phyloP scores from a whole-genome alignment of 2,329 filamentous ascomycete species.

The Emergomyces orientalis region DNA sequence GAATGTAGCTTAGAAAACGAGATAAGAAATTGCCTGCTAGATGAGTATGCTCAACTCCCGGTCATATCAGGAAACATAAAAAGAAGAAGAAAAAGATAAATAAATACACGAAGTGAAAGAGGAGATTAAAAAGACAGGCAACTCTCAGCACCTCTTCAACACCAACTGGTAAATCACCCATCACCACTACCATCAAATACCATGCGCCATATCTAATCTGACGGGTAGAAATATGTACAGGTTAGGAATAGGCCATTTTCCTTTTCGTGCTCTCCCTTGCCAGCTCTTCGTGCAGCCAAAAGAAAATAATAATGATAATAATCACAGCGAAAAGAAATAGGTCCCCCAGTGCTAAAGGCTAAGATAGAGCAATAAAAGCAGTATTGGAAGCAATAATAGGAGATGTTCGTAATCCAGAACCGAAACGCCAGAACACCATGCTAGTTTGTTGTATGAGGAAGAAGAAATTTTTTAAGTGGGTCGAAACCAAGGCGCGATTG shows the following conservation, averaged over 20 bases:
- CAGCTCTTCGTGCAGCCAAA: not conserved
- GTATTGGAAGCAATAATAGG: not conserved
- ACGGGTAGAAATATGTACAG: not conserved
- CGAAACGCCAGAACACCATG: conserved; percentile 8
- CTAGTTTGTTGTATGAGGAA: not conserved
- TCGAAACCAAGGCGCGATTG: not conserved
- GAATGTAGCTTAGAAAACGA: not conserved
- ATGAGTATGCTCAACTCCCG: not conserved
- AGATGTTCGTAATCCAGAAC: conserved; percentile 4
- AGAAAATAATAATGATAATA: not conserved
- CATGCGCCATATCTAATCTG: not conserved
- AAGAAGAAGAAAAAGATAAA: not conserved
- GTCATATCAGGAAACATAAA: not conserved
- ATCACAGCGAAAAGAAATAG: not conserved
- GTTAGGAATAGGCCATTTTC: not conserved
- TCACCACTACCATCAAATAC: not conserved
- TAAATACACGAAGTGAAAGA: conserved; percentile 1
- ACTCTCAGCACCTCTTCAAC: not conserved
- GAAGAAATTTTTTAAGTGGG: not conserved
- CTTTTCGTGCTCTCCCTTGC: not conserved
- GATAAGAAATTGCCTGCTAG: not conserved
- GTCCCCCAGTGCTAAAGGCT: not conserved
- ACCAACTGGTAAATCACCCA: not conserved
- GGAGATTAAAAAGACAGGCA: not conserved
- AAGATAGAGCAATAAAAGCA: not conserved